Percentiles rank a stretch among this genome's conserved stretches.
Conservation (phyloP, 495 filamentous ascomycete species). For the Tuber indicum region DNA sequence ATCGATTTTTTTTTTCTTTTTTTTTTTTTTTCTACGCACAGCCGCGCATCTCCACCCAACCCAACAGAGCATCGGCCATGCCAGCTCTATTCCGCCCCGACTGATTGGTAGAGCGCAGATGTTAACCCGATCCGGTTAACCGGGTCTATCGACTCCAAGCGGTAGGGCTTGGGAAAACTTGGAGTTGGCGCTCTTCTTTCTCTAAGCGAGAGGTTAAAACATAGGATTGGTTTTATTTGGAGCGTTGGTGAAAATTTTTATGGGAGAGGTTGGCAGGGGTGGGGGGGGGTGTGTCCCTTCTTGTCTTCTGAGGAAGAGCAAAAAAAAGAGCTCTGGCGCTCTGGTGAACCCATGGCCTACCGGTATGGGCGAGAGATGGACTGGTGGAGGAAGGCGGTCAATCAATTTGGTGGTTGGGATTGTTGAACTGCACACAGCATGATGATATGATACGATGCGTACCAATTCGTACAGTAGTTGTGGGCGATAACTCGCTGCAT, state of each 20-base stretch:
- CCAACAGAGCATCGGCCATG: neutral
- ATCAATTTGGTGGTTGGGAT: neutral
- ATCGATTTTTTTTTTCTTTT: no score
- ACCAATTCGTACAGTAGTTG: neutral
- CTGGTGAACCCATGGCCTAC: neutral
- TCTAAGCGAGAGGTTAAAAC: neutral
- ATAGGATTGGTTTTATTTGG: neutral
- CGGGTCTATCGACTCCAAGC: neutral
- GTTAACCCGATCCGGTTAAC: neutral
- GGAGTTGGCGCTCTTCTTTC: neutral
- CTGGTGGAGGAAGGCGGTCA: neutral
- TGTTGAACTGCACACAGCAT: neutral
- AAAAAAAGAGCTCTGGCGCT: neutral
- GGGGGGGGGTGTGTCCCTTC: neutral
- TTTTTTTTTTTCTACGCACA: neutral
- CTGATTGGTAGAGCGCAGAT: neutral
- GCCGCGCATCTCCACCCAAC: neutral
- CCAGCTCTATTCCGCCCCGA: neutral
- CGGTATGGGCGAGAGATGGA: neutral
- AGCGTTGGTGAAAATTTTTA: conserved; percentile 7
- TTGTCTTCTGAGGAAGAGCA: neutral
- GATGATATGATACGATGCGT: neutral
- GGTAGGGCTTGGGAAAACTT: neutral
- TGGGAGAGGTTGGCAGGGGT: neutral
- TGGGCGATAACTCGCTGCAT: neutral